Evolutionary conservation across 2,329 filamentous ascomycete species (phyloP), one percentile per base, ranked within the genome.

Genomic region (Conoideocrella luteorostrata): DNA sequence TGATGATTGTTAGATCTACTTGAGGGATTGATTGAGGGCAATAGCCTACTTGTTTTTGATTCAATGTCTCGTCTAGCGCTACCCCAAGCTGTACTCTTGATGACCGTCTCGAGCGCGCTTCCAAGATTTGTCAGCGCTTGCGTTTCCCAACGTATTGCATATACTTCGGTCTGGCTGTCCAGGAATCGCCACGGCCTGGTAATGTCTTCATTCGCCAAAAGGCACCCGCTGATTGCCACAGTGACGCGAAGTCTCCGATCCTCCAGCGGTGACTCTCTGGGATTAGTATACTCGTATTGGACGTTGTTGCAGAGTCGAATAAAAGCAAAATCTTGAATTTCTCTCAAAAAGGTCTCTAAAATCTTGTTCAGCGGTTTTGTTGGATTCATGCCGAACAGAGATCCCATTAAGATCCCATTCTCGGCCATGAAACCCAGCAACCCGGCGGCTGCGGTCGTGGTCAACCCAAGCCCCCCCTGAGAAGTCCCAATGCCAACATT

Each of bases 301-400:
- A 46, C 39, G 9, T 67, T 58, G 12, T 76, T 75, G 41, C 80
- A 78, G 13, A 95, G 70, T 0, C 88, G 86, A 10, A 95, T 65
- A 55, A 97, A 87, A 1, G 80, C 88, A 62, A 96, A 95, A 57
- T 97, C 90, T 54, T 88, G 81, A 13, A 97, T 83, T 51, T 95
- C 88, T 52, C 81, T 82, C 10, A 85, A 78, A 60, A 94, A 95
- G n/a, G 83, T 74, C 51, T 95, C 88, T 74, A 96, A 86, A 73
- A 90, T 88, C 60, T 89, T 84, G 41, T 82, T 80, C 0, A 86
- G 86, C 74, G 95, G 90, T 28, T 83, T 79, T 2, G 84, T 82
- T 34, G 86, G 86, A 58, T 94, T 95, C n/a, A 93, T 87, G 7
- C 93, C 93, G 57, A 97, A 96, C 30, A 97, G 69, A 29, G 85